Conservation (phyloP, 345 rosid species). For the Excoecaria cochinchinensis region DNA sequence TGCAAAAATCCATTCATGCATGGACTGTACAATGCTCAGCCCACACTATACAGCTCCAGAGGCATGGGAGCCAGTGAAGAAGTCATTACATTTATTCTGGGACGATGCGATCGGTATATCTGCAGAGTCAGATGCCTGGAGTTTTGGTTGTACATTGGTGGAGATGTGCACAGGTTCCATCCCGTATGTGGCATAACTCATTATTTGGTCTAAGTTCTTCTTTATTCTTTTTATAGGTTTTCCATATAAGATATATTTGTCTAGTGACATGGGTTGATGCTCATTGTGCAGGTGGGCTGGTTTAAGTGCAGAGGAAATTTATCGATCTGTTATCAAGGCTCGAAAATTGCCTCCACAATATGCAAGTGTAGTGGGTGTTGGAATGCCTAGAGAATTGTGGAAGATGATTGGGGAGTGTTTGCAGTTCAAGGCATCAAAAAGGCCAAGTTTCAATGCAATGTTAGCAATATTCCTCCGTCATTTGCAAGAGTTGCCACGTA, state of each 20-base stretch:
- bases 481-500: slow-evolving; percentile 90
- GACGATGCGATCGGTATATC: slow-evolving; percentile 90
- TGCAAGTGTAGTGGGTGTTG: slow-evolving; percentile 96
- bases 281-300: slow-evolving; percentile 79
- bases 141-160: slow-evolving; percentile 97
- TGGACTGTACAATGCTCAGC: slow-evolving; percentile 83
- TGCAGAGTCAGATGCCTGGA: slow-evolving; percentile 96
- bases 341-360: slow-evolving; percentile 91
- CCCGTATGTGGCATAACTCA: slow-evolving; percentile 65
- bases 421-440: slow-evolving; percentile 84
- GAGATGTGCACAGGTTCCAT: slow-evolving; percentile 99
- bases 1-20: slow-evolving; percentile 62
- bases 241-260: slow-evolving; percentile 6
- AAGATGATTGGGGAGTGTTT: slow-evolving; percentile 98
- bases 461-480: slow-evolving; percentile 84
- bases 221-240: slow-evolving; percentile 6
- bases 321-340: slow-evolving; percentile 79
- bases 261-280: slow-evolving; percentile 9
- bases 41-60: slow-evolving; percentile 96
- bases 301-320: slow-evolving; percentile 85
- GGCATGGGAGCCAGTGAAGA: slow-evolving; percentile 98
- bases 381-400: slow-evolving; percentile 94
- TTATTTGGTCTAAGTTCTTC: slow-evolving; percentile 17
- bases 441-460: slow-evolving; percentile 90
- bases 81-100: slow-evolving; percentile 82